Percentiles rank a stretch among this genome's conserved stretches.
Evolutionary conservation across 2,329 filamentous ascomycete genomes (phyloP).

Genomic region (Calonectria crousiana): DNA sequence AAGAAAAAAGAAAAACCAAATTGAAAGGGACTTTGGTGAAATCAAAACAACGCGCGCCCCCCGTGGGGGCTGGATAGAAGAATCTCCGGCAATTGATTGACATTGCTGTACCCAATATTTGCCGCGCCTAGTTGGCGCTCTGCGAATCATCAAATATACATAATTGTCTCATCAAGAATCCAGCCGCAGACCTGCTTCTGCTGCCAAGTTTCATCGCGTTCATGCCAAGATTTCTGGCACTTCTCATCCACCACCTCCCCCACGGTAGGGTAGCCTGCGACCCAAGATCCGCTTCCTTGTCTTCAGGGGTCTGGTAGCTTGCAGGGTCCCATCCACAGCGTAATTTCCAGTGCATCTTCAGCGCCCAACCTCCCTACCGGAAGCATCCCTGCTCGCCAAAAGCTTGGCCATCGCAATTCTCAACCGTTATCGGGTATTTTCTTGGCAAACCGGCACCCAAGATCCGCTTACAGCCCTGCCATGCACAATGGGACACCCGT

Average conservation of each 20-base stretch:
- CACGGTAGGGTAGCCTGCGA: neutral
- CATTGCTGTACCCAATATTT: neutral
- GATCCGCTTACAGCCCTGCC: constrained; percentile 9
- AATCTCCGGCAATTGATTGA: neutral
- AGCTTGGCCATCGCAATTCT: neutral
- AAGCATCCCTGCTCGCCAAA: neutral
- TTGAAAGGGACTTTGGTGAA: constrained; percentile 1
- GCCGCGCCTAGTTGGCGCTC: neutral
- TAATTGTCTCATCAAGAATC: neutral
- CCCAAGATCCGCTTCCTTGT: neutral
- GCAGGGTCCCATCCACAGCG: constrained; percentile 15
- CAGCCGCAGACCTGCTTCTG: neutral
- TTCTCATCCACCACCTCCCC: constrained; percentile 4
- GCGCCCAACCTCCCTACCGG: neutral
- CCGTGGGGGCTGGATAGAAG: neutral
- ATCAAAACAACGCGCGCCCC: neutral
- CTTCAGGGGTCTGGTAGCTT: neutral
- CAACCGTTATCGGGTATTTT: constrained; percentile 10
- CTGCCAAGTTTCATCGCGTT: constrained; percentile 23
- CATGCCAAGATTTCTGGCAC: constrained; percentile 21
- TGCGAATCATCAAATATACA: neutral
- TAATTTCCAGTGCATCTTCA: neutral
- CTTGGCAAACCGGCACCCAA: constrained; percentile 12
- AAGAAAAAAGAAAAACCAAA: neutral
- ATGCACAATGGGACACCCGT: constrained; percentile 1